phyloP scores from a whole-genome alignment of 2,329 filamentous ascomycete species.

The Monosporascus sp. region DNA sequence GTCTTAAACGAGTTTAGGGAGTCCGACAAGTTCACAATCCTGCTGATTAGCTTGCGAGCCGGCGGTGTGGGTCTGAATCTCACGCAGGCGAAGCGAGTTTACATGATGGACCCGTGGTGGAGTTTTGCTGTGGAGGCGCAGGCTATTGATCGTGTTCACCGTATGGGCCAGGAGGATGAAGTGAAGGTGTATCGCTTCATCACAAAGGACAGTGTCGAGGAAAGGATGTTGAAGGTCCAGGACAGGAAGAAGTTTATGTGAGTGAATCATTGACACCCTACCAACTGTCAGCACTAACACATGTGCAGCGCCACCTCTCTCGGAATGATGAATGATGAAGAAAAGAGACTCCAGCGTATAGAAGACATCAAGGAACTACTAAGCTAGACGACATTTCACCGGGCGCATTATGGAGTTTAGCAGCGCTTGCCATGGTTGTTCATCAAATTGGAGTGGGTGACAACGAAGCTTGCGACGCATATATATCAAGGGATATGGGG shows the following conservation, averaged over 20 bases:
- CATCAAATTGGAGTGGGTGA: not conserved
- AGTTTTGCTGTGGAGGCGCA: slow-evolving; percentile 95
- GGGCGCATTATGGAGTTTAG: not conserved
- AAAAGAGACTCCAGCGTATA: slow-evolving; percentile 82
- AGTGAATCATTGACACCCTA: slow-evolving; percentile 36
- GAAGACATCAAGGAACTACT: slow-evolving; percentile 92
- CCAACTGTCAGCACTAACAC: slow-evolving; percentile 12
- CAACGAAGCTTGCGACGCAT: not conserved
- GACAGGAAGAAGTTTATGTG: slow-evolving; percentile 94
- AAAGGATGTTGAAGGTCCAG: slow-evolving; percentile 89
- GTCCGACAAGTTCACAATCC: slow-evolving; percentile 58
- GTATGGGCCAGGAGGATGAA: slow-evolving; percentile 87
- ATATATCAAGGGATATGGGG: too few relatives aligned
- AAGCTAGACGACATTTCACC: slow-evolving; percentile 37
- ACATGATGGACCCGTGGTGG: slow-evolving; percentile 99
- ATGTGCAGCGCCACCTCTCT: slow-evolving; percentile 73
- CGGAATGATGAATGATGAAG: slow-evolving; percentile 91
- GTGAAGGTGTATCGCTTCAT: slow-evolving; percentile 87
- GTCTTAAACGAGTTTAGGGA: slow-evolving; percentile 70
- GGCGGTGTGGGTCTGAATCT: slow-evolving; percentile 93
- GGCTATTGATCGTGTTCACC: slow-evolving; percentile 94
- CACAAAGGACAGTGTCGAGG: slow-evolving; percentile 85
- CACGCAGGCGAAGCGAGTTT: slow-evolving; percentile 82
- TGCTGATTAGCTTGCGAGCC: slow-evolving; percentile 80
- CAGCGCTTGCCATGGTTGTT: too few relatives aligned